Conservation (phyloP, 805 yeast genomes). For the Saturnispora kantuleensis region DNA sequence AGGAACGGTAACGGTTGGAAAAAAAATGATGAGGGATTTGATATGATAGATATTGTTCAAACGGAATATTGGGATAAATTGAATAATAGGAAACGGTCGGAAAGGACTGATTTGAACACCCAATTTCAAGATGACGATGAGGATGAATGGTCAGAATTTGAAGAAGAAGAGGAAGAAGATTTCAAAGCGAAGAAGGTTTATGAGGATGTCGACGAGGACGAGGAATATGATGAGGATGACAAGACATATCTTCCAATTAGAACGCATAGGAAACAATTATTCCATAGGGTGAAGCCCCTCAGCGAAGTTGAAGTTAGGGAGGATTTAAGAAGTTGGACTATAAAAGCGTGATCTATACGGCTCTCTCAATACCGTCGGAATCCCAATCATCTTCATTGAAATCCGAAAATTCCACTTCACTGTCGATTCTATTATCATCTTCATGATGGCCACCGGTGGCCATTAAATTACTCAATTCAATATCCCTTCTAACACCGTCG, state of each 20-base stretch:
- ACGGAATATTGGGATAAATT: conserved; percentile 13
- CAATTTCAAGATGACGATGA: not conserved
- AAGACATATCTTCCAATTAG: not conserved
- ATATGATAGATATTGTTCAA: conserved; percentile 29
- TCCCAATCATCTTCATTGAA: conserved; percentile 22
- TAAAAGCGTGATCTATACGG: conserved; percentile 12
- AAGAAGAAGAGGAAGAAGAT: conserved; percentile 2
- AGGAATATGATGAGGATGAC: conserved; percentile 1
- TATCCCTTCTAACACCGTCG: not conserved
- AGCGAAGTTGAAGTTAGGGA: conserved; percentile 26
- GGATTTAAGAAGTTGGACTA: conserved; percentile 35
- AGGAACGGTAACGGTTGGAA: conserved; percentile 62
- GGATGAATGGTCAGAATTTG: conserved; percentile 9
- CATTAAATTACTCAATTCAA: conserved; percentile 5
- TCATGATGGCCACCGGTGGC: conserved; percentile 1
- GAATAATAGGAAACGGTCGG: not conserved
- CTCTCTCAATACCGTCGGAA: conserved; percentile 24
- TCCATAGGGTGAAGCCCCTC: conserved; percentile 16
- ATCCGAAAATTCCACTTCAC: conserved; percentile 15
- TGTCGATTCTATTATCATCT: conserved; percentile 16
- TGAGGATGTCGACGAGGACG: not conserved
- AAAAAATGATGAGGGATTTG: conserved; percentile 35
- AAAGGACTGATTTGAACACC: not conserved
- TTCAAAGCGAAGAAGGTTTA: not conserved
- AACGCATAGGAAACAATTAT: not conserved